Base-by-base conservation (phyloP, 305 asterid species). In the Plantago coronopus region DNA sequence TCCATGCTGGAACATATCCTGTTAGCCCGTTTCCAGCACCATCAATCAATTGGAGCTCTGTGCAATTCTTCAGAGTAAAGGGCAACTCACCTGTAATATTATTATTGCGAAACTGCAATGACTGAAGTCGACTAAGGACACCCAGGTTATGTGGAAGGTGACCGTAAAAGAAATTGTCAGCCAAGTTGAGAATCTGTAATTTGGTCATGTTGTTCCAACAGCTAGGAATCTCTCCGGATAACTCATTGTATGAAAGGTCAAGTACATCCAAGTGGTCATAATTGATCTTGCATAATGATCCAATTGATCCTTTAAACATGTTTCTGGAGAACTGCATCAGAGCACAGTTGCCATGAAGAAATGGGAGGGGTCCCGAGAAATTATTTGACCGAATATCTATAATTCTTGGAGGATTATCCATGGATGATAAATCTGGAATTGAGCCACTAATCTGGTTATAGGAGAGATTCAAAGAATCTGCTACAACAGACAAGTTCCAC, bases 401-500 rank as follows among this genome's bases (percentile, higher is more conserved):
- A n/a, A n/a, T n/a, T n/a, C n/a, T n/a, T n/a, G n/a, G n/a, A n/a
- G n/a, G n/a, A n/a, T n/a, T n/a, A n/a, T n/a, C n/a, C n/a, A n/a
- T n/a, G n/a, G 40, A 34, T 34, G 40, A 34, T 2, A 9, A 7
- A 34, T 34, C 40, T 6, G 40, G 40, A 34, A 34, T 34, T 0
- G 40, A 34, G 14, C 79, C 78, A 48, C 59, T 50, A 9, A 69
- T 57, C 3, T 31, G 61, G 66, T 78, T 78, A 12, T 46, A 44
- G 53, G 83, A 78, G 57, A 78, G 46, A 42, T 34, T 34, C 9
- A 34, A 72, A 57, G n/a, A n/a, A n/a, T n/a, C n/a, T n/a, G n/a
- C n/a, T n/a, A n/a, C n/a, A n/a, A n/a, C n/a, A n/a, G n/a, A n/a
- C n/a, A n/a, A n/a, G 46, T 65, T 56, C 82, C 73, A 70, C 17